These are phyloP conservation scores for Coemansia sp. DNA, from an alignment of 192 early-diverging fungal species.

Conservation along the genomic window DNA sequence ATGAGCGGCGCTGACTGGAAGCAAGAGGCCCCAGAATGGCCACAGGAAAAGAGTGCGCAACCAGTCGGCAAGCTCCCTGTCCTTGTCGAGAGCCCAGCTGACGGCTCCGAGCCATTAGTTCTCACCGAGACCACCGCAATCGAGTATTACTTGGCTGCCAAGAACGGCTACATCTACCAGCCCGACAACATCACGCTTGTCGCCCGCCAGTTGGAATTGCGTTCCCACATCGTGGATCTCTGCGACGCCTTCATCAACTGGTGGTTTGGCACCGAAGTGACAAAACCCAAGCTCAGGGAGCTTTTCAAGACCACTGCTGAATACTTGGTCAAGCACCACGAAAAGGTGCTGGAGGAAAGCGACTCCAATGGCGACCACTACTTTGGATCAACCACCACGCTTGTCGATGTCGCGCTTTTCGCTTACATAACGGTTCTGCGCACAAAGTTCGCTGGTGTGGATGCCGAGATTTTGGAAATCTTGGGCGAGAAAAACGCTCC, in stretches of 20 bases:
- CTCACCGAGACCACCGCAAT: conserved; percentile 52
- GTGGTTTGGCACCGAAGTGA: not conserved
- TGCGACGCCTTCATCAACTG: conserved; percentile 3
- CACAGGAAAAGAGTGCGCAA: conserved; percentile 26
- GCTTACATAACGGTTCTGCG: not conserved
- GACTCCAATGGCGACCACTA: conserved; percentile 61
- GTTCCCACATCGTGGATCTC: conserved; percentile 20
- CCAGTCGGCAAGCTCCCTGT: conserved; percentile 40
- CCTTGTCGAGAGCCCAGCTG: conserved; percentile 23
- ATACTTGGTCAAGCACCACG: conserved; percentile 40
- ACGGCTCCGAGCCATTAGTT: conserved; percentile 7
- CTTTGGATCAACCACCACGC: conserved; percentile 44
- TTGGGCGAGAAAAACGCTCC: conserved; percentile 3
- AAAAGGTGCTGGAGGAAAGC: conserved; percentile 49
- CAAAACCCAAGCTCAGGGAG: not conserved
- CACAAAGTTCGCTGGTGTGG: not conserved
- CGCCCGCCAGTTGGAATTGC: conserved; percentile 28
- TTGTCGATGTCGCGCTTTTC: conserved; percentile 33
- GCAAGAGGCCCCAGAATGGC: conserved; percentile 27
- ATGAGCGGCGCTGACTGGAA: conserved; percentile 38
- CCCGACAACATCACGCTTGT: conserved; percentile 16
- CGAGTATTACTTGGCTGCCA: conserved; percentile 52
- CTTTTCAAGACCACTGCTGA: conserved; percentile 13
- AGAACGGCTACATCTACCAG: conserved; percentile 35
- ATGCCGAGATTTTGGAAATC: not conserved